Percentiles rank a stretch among this genome's conserved stretches.
Conservation (phyloP, 305 asterid genomes). For the Nicotiana rustica region DNA sequence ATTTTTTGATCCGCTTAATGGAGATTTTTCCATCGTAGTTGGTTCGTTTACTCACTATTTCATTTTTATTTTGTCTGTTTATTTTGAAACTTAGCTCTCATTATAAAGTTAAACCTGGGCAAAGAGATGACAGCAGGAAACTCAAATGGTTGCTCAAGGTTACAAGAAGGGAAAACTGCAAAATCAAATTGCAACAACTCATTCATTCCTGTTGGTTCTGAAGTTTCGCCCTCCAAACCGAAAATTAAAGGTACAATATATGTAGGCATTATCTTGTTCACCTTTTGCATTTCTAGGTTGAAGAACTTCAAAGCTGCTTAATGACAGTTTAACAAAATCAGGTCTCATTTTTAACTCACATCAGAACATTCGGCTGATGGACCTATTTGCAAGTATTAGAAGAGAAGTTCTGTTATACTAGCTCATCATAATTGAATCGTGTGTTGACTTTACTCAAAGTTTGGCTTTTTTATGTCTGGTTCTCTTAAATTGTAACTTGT, state of each 20-base stretch:
- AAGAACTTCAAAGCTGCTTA: background rate
- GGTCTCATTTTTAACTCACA: background rate
- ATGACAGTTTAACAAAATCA: background rate
- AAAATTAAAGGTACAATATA: conserved; percentile 50
- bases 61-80: background rate
- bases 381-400: background rate
- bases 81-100: conserved; percentile 34
- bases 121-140: conserved; percentile 23
- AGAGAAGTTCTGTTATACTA: background rate
- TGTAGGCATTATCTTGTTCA: background rate
- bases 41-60: background rate
- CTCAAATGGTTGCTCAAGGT: conserved; percentile 31
- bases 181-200: conserved; percentile 48
- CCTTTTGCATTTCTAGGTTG: background rate
- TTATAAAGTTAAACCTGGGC: conserved; percentile 36
- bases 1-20: background rate
- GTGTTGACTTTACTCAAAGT: conserved; percentile 4
- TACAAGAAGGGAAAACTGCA: conserved; percentile 31
- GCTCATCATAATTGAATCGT: background rate
- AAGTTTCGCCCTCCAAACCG: conserved; percentile 43
- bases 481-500: background rate
- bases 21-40: background rate
- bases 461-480: background rate
- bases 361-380: background rate
- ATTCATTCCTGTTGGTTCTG: conserved; percentile 37